Evolutionary conservation across 192 early-diverging fungal genomes (phyloP).

Genomic region (Coemansia sp.): DNA sequence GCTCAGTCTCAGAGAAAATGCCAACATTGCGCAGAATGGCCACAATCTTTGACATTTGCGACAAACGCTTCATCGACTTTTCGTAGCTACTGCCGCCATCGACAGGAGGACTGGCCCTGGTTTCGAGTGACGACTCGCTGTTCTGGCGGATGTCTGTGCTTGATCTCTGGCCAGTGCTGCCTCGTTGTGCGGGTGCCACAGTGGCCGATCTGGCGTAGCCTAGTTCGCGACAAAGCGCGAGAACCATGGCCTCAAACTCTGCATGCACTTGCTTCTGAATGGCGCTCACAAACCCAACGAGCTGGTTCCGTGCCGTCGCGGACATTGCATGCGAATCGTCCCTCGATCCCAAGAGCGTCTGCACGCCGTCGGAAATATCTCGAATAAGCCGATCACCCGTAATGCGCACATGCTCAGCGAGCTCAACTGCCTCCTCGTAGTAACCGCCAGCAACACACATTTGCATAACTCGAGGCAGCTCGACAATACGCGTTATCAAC

Average conservation of each 20-base stretch:
- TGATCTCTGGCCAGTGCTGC: not conserved
- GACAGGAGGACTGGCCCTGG: not conserved
- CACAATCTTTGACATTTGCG: conserved; percentile 39
- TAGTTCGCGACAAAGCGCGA: conserved; percentile 43
- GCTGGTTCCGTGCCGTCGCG: conserved; percentile 15
- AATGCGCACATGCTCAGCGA: conserved; percentile 48
- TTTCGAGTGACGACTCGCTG: not conserved
- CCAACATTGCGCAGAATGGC: conserved; percentile 45
- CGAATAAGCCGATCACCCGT: conserved; percentile 41
- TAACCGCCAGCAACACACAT: conserved; percentile 56
- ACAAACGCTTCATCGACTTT: conserved; percentile 38
- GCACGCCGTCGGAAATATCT: conserved; percentile 42
- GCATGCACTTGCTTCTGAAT: conserved; percentile 48
- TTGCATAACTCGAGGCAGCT: conserved; percentile 56
- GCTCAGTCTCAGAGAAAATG: conserved; percentile 40
- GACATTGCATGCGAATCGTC: conserved; percentile 4
- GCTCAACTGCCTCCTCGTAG: conserved; percentile 54
- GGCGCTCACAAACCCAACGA: conserved; percentile 29
- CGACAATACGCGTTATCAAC: conserved; percentile 44
- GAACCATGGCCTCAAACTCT: conserved; percentile 52
- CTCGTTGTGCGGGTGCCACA: conserved; percentile 2
- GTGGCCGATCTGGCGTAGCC: conserved; percentile 16
- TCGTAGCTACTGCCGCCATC: conserved; percentile 25
- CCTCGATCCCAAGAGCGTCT: conserved; percentile 34
- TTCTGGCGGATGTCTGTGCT: not conserved